phyloP scores from a whole-genome alignment of 176 grass and related monocot species.

The Carex kokanica region DNA sequence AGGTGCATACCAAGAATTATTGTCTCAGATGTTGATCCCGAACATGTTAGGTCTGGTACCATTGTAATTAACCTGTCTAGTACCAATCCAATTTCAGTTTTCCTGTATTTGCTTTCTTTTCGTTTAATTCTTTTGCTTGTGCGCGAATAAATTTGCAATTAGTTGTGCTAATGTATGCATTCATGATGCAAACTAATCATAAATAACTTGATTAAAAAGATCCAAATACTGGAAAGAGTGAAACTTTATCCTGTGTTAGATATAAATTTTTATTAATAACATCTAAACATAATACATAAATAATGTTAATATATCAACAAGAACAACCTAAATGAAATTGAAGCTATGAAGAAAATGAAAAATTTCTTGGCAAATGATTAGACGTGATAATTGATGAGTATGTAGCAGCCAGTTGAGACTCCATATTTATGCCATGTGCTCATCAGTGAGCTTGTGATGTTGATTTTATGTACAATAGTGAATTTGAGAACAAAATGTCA shows the following conservation, averaged over 20 bases:
- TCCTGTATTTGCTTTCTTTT: background rate
- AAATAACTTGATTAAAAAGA: background rate
- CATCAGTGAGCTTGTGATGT: background rate
- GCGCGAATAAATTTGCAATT: background rate
- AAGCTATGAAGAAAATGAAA: too few relatives aligned
- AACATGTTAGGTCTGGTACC: constrained; percentile 10
- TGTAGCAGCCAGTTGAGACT: background rate
- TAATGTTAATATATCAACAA: too few relatives aligned
- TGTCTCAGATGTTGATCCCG: constrained; percentile 8
- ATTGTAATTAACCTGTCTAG: background rate
- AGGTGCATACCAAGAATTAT: constrained; percentile 2
- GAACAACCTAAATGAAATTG: too few relatives aligned
- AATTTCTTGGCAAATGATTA: too few relatives aligned
- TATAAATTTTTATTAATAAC: too few relatives aligned
- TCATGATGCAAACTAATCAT: background rate
- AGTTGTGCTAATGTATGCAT: background rate
- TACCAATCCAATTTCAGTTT: background rate
- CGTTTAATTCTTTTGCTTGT: background rate
- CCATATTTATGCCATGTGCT: background rate
- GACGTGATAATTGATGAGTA: background rate
- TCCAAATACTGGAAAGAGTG: background rate
- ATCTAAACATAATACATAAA: too few relatives aligned
- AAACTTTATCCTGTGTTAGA: too few relatives aligned
- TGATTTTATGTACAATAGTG: background rate
- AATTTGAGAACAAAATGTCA: background rate